Evolutionary conservation across 495 filamentous ascomycete genomes (phyloP).

Genomic region (Thermothielavioides terrestris): DNA sequence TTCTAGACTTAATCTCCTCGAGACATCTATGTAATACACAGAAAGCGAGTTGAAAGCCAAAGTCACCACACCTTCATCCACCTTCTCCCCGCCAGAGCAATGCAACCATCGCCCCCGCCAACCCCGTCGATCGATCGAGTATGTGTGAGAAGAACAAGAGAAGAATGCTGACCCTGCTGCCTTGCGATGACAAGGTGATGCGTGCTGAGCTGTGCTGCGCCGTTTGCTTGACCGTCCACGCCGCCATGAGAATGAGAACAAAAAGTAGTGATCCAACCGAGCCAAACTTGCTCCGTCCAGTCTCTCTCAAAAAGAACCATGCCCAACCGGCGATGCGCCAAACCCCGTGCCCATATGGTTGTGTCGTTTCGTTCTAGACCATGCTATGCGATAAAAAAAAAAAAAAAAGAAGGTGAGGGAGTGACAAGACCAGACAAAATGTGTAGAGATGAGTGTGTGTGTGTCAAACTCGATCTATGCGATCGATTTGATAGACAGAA

Average conservation of each 20-base stretch:
- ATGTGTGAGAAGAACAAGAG: slow-evolving; percentile 1
- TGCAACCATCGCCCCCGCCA: neutral
- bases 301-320: slow-evolving; percentile 14
- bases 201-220: slow-evolving; percentile 3
- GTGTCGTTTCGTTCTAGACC: slow-evolving; percentile 27
- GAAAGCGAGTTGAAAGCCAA: slow-evolving; percentile 42
- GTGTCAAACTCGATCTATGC: neutral
- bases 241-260: neutral
- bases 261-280: slow-evolving; percentile 18
- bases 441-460: slow-evolving; percentile 15
- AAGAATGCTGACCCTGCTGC: slow-evolving; percentile 24
- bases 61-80: neutral
- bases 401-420: slow-evolving; percentile 1
- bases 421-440: neutral
- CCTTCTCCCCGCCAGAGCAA: neutral
- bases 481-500: slow-evolving; percentile 6
- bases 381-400: slow-evolving; percentile 25
- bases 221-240: slow-evolving; percentile 1
- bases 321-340: slow-evolving; percentile 1
- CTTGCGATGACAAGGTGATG: no score
- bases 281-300: slow-evolving; percentile 26
- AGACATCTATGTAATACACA: slow-evolving; percentile 45
- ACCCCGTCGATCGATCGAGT: slow-evolving; percentile 5
- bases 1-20: slow-evolving; percentile 28
- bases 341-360: slow-evolving; percentile 5